phyloP scores from a whole-genome alignment of 306 rosid genomes.

The Dalbergia oliveri region DNA sequence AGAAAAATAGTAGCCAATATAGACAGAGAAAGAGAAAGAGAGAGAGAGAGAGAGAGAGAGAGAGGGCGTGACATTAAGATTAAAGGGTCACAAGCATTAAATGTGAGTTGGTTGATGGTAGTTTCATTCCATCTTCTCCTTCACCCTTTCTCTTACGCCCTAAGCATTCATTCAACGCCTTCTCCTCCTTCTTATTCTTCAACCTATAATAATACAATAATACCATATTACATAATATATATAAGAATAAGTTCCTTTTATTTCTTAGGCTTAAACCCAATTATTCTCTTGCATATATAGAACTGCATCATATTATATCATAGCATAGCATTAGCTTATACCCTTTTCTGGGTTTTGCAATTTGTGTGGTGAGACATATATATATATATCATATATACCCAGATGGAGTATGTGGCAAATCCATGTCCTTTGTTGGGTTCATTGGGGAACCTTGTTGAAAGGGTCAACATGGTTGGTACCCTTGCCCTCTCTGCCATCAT shows the following conservation, averaged over 20 bases:
- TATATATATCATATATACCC: not conserved
- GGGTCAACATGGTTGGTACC: constrained; percentile 55
- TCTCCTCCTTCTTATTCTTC: constrained; percentile 12
- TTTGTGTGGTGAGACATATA: not conserved
- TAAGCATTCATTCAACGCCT: constrained; percentile 45
- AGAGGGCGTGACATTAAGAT: constrained; percentile 11
- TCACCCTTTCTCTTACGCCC: constrained; percentile 49
- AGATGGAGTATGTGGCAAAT: constrained; percentile 68
- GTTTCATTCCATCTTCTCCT: constrained; percentile 44
- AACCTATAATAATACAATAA: not conserved
- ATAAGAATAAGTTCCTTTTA: not conserved
- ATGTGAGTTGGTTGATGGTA: constrained; percentile 78
- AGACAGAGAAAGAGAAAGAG: not conserved
- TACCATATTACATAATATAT: not conserved
- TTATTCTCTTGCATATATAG: not conserved
- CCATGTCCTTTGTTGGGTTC: constrained; percentile 59
- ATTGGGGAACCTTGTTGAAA: constrained; percentile 61
- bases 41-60: not conserved
- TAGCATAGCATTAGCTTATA: not conserved
- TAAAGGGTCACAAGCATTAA: constrained; percentile 53
- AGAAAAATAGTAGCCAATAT: not conserved
- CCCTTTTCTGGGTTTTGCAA: too few relatives aligned
- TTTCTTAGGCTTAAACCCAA: not conserved
- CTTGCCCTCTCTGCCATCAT: constrained; percentile 71
- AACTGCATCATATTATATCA: not conserved